phyloP scores from a whole-genome alignment of 2,329 filamentous ascomycete genomes.

The Fusarium penzigii region DNA sequence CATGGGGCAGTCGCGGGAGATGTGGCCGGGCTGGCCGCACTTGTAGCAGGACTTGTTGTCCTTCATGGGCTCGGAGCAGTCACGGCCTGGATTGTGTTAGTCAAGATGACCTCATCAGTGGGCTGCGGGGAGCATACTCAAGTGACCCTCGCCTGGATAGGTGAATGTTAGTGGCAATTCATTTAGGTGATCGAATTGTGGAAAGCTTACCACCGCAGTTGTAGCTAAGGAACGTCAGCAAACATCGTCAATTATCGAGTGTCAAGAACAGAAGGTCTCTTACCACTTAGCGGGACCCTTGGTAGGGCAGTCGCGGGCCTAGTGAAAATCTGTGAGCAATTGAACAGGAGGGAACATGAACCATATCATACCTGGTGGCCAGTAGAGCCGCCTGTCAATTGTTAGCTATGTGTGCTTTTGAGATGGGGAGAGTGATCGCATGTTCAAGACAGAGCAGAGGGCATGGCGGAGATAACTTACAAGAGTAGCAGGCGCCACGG shows the following conservation, averaged over 20 bases:
- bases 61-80: slow-evolving; percentile 87
- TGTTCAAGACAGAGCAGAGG: neutral
- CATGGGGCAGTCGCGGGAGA: slow-evolving; percentile 81
- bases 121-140: slow-evolving; percentile 61
- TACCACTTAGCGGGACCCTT: slow-evolving; percentile 82
- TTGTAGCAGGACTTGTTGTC: slow-evolving; percentile 79
- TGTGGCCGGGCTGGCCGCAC: slow-evolving; percentile 82
- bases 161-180: slow-evolving; percentile 25
- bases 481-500: slow-evolving; percentile 54
- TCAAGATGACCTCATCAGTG: slow-evolving; percentile 10
- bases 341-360: slow-evolving; percentile 6
- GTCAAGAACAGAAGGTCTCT: slow-evolving; percentile 33
- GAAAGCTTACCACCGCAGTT: slow-evolving; percentile 72
- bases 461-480: slow-evolving; percentile 38
- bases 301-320: slow-evolving; percentile 86
- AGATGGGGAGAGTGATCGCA: neutral
- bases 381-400: slow-evolving; percentile 64
- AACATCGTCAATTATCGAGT: neutral
- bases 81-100: slow-evolving; percentile 65
- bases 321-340: slow-evolving; percentile 15
- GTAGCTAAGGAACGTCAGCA: slow-evolving; percentile 58
- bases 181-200: neutral
- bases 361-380: slow-evolving; percentile 69
- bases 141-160: slow-evolving; percentile 64
- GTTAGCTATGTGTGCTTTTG: slow-evolving; percentile 18